A percentile compares a stretch with the other conserved stretches of the same genome.
These are phyloP conservation scores for Candida andamanensis DNA, from an alignment of 805 yeast species.

Conservation along the genomic window DNA sequence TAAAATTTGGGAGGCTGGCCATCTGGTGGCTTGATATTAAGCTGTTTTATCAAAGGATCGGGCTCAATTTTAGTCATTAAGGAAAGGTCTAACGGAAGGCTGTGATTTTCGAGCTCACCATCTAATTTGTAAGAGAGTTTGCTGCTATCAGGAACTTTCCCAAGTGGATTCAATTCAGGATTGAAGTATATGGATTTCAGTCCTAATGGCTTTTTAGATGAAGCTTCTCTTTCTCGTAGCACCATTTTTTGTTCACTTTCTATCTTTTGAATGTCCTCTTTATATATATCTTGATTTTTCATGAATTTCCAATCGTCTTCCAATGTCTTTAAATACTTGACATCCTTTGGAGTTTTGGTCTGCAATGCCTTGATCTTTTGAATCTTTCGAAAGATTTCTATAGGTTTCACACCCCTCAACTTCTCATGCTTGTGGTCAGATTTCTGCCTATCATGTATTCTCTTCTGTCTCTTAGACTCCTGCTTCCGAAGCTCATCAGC, in stretches of 20 bases:
- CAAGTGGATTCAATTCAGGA: conserved; percentile 61
- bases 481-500: conserved; percentile 33
- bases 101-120: conserved; percentile 19
- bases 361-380: conserved; percentile 19
- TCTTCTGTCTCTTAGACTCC: conserved; percentile 31
- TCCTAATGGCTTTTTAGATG: conserved; percentile 35
- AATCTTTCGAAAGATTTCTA: conserved; percentile 27
- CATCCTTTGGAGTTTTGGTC: conserved; percentile 3
- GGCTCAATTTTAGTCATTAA: conserved; percentile 12
- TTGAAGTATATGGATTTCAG: conserved; percentile 53
- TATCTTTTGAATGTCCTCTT: conserved; percentile 21
- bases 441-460: conserved; percentile 34
- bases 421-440: conserved; percentile 20
- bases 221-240: conserved; percentile 13
- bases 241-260: conserved; percentile 16
- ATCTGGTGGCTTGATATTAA: conserved; percentile 32
- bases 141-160: conserved; percentile 43
- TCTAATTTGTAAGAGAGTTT: conserved; percentile 1
- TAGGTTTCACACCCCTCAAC: conserved; percentile 30
- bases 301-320: conserved; percentile 39
- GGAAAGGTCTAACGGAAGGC: conserved; percentile 24
- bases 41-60: conserved; percentile 26
- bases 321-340: conserved; percentile 19
- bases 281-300: conserved; percentile 28
- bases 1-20: conserved; percentile 45